These are phyloP conservation scores for Cyberlindnera maclurae DNA, from an alignment of 805 yeast species.

Conservation along the genomic window DNA sequence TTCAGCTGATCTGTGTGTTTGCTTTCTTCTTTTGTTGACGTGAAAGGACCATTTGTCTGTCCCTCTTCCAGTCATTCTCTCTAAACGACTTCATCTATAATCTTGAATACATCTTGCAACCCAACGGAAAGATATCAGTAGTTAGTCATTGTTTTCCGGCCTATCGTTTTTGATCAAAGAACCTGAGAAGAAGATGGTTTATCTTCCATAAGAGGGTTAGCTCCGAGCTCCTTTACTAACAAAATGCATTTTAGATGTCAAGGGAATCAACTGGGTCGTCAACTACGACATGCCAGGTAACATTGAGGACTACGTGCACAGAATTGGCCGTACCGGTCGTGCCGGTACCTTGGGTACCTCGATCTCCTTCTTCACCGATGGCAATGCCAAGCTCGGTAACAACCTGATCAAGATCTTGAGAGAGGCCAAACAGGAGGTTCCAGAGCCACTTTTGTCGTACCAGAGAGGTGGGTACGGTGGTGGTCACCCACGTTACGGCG, in stretches of 20 bases:
- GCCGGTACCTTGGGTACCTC: constrained; percentile 97
- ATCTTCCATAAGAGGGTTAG: not conserved
- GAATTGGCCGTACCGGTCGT: constrained; percentile 96
- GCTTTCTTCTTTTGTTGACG: constrained; percentile 1
- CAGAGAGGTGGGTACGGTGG: constrained; percentile 70
- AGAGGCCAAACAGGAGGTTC: constrained; percentile 92
- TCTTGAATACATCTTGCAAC: constrained; percentile 3
- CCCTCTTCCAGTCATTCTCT: constrained; percentile 2
- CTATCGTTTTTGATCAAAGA: constrained; percentile 1
- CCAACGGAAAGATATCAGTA: constrained; percentile 4
- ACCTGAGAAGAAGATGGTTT: not conserved
- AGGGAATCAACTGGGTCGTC: constrained; percentile 89
- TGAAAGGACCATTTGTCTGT: constrained; percentile 1
- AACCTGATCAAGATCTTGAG: constrained; percentile 82
- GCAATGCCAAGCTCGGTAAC: constrained; percentile 81
- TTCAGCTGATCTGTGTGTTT: not conserved
- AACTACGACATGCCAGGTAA: constrained; percentile 98
- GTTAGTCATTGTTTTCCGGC: not conserved
- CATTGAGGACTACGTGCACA: constrained; percentile 96
- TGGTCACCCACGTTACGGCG: constrained; percentile 39
- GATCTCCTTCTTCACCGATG: constrained; percentile 86
- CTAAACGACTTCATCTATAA: constrained; percentile 3
- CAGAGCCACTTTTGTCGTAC: constrained; percentile 69
- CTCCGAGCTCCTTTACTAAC: not conserved
- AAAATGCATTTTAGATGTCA: constrained; percentile 61